Conservation (phyloP, 2,329 filamentous ascomycete species). For the Elsinoe ampelina region DNA sequence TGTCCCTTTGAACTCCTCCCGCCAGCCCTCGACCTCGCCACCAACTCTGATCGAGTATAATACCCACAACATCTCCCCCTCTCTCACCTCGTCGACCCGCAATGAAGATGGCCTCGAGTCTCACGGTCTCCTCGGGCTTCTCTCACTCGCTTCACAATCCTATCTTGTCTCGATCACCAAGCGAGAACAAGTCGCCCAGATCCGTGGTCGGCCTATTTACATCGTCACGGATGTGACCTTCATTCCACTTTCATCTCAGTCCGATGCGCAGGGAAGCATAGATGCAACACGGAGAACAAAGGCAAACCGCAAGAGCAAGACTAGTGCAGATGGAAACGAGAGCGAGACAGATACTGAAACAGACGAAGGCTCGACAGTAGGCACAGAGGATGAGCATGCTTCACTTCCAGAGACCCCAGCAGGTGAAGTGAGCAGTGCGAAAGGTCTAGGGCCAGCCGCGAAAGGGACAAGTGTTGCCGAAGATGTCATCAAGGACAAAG, state of each 20-base stretch:
- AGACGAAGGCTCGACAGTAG: slow-evolving; percentile 22
- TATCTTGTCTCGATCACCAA: slow-evolving; percentile 82
- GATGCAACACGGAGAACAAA: slow-evolving; percentile 46
- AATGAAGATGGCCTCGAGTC: slow-evolving; percentile 35
- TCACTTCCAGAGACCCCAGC: slow-evolving; percentile 28
- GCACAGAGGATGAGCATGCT: slow-evolving; percentile 27
- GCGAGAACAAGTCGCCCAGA: slow-evolving; percentile 79
- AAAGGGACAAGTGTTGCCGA: slow-evolving; percentile 63
- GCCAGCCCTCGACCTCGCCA: slow-evolving; percentile 38
- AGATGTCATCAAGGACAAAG: slow-evolving; percentile 75
- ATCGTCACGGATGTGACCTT: slow-evolving; percentile 80
- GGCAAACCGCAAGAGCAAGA: slow-evolving; percentile 14
- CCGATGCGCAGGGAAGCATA: slow-evolving; percentile 66
- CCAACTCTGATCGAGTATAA: slow-evolving; percentile 64
- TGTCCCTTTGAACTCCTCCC: slow-evolving; percentile 54
- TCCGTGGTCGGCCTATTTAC: slow-evolving; percentile 74
- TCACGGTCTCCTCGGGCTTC: slow-evolving; percentile 55
- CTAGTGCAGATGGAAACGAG: slow-evolving; percentile 16
- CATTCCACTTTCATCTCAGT: slow-evolving; percentile 73
- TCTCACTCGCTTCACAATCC: slow-evolving; percentile 69
- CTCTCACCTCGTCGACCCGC: slow-evolving; percentile 33
- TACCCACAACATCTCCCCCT: slow-evolving; percentile 43
- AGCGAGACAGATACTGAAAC: slow-evolving; percentile 25
- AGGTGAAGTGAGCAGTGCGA: slow-evolving; percentile 25
- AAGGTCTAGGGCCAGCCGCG: slow-evolving; percentile 20